Evolutionary conservation across 2,329 filamentous ascomycete species (phyloP), one percentile per base, ranked within the genome.

Genomic region (Hypoxylon sp.): DNA sequence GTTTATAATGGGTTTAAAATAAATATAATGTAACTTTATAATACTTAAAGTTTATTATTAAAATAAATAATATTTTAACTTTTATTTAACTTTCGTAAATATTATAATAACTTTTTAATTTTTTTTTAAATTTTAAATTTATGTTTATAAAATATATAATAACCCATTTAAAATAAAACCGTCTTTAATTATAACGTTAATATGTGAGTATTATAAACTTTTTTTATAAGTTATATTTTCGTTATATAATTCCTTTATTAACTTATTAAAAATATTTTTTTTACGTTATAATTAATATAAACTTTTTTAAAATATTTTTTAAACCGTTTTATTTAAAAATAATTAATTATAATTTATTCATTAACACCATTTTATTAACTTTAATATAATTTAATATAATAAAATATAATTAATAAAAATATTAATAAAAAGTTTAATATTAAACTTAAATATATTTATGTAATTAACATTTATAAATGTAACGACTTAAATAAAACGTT

Each of bases 171-270:
- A 21, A 44, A 44, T 44, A 44, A 17, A 7, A 7, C 39, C 39
- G 39, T 19, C 8, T 21, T 44, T 17, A 17, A 17, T 17, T 44
- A 21, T 8, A 17, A 17, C 39, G 39, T 4, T 3, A 44, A 19
- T 19, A n/a, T 8, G 39, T 44, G 8, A n/a, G 19, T 44, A 6
- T 44, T 7, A 17, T 7, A n/a, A n/a, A 17, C 39, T 7, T 44
- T 19, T 44, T 19, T 6, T 8, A 44, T 19, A 6, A 44, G 39
- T 19, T 44, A n/a, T n/a, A 17, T 44, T 6, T 19, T 44, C 17
- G 6, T n/a, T 44, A n/a, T n/a, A 44, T 44, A 6, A 44, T 44
- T 44, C 39, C 39, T n/a, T 44, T 44, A n/a, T n/a, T 44, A 44
- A n/a, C 15, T 44, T 17, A n/a, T n/a, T n/a, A n/a, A n/a, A n/a